A percentile compares a stretch with the other conserved stretches of the same genome.
Conservation (phyloP, 2,329 filamentous ascomycete species). For the Pezicula neosporulosa region DNA sequence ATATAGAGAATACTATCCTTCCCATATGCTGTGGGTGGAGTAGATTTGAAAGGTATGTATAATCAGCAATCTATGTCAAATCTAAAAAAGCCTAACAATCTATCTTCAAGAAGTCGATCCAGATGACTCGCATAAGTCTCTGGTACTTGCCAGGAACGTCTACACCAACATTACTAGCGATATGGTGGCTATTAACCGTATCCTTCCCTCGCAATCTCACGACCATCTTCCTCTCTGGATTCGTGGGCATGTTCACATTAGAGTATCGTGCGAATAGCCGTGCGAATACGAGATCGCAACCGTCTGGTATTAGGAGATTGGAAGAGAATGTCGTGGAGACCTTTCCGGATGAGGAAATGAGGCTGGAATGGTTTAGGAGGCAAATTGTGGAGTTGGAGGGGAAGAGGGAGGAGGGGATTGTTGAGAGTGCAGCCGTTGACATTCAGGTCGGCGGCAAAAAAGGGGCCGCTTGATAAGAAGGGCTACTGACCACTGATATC, state of each 20-base stretch:
- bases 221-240: not conserved
- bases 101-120: too few species aligned
- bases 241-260: slow-evolving; percentile 3
- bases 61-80: too few species aligned
- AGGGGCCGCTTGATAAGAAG: too few species aligned
- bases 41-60: too few species aligned
- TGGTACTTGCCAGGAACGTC: slow-evolving; percentile 1
- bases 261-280: slow-evolving; percentile 1
- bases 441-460: too few species aligned
- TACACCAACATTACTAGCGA: not conserved
- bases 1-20: too few species aligned
- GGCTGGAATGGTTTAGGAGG: slow-evolving; percentile 5
- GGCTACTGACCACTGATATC: too few species aligned
- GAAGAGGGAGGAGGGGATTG: too few species aligned
- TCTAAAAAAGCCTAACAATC: too few species aligned
- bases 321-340: slow-evolving; percentile 3
- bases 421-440: too few species aligned
- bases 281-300: not conserved
- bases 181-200: slow-evolving; percentile 1
- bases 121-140: not conserved
- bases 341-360: slow-evolving; percentile 4
- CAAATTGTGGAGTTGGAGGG: not conserved
- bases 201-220: not conserved
- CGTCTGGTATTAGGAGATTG: slow-evolving; percentile 1
- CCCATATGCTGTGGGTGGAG: too few species aligned